Evolutionary conservation across 2,329 filamentous ascomycete genomes (phyloP), one percentile per base, ranked within the genome.

Genomic region (Microsporum canis): DNA sequence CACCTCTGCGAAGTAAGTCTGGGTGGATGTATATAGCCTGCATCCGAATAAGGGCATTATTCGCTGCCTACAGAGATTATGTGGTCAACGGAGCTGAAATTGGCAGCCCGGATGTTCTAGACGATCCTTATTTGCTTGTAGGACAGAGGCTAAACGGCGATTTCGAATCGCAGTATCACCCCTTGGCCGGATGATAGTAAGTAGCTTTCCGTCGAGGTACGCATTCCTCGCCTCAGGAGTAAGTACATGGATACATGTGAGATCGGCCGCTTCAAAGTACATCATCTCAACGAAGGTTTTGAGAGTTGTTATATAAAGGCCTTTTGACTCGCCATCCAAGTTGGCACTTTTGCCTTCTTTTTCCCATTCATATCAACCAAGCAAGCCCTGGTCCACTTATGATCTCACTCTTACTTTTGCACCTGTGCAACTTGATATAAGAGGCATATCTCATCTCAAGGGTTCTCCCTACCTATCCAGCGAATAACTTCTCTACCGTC

Each of bases 201-300:
- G n/a, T 55, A 55, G 31, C 51, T 55, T 55, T 55, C 51, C 51
- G 51, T 55, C 51, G n/a, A 55, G 51, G 51, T 55, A 55, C 49
- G 31, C 29, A 34, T 14, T n/a, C n/a, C 33, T 55, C 51, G 29
- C 51, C 51, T 34, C 51, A 55, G 49, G 49, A 53, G 51, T 31
- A 55, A 34, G 51, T 36, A 34, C 23, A 34, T 31, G 14, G 33
- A 31, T 58, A 45, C 56, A 41, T 58, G 34, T 58, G 36, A 58
- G 39, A 58, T 58, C 36, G 36, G 17, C 56, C 39, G n/a, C 56
- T n/a, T 43, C 33, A n/a, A 55, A 1, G 29, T 55, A 33, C 51
- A 23, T 58, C 51, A 36, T 23, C 12, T 12, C 7, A 14, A 17
- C 12, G 23, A 55, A 55, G 31, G 51, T 55, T 55, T 36, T n/a